Evolutionary conservation across 106 monocot species (phyloP), one percentile per base, ranked within the genome.

Genomic region (Dioscorea zingiberensis): DNA sequence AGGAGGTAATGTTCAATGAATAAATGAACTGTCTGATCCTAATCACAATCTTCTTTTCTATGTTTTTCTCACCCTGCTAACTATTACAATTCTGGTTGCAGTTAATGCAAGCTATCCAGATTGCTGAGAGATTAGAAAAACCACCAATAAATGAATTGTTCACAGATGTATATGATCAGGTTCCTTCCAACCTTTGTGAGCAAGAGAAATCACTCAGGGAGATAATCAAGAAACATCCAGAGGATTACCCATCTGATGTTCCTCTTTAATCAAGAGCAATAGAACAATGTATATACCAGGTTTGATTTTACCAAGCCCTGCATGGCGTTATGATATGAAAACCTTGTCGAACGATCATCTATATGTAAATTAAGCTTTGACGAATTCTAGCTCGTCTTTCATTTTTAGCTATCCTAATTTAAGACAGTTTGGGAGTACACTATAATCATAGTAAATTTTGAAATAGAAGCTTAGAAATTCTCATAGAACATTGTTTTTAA

Each of bases 141-240:
- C 91, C 88, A 4, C 72, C 78, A 0, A 64, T 97, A 7, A 30
- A 57, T 18, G 92, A 92, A n/a, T 54, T 97, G 29, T 92, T 97
- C 75, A 97, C 81, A 1, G 97, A 97, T 76, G 97, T 97, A 30
- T 97, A 92, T 67, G 97, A 97, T 70, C 19, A 26, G 28, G 27
- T 78, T 73, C 88, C 97, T 65, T 47, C 69, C 3, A 97, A 97
- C 65, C 79, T 92, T 15, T 11, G 18, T 1, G 85, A 92, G 62
- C 97, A 97, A 74, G 92, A 97, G 71, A 73, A 71, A 38, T 23
- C 22, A 28, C 73, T 97, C 7, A 65, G 81, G 3, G 75, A 81
- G 30, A 84, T 82, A 2, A 74, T 92, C 12, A 71, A 77, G 63
- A 86, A 84, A 27, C 88, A 92, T 60, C 75, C 77, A 27, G 70